Conservation (phyloP, 2,329 filamentous ascomycete genomes). For the Eutypella sp. region DNA sequence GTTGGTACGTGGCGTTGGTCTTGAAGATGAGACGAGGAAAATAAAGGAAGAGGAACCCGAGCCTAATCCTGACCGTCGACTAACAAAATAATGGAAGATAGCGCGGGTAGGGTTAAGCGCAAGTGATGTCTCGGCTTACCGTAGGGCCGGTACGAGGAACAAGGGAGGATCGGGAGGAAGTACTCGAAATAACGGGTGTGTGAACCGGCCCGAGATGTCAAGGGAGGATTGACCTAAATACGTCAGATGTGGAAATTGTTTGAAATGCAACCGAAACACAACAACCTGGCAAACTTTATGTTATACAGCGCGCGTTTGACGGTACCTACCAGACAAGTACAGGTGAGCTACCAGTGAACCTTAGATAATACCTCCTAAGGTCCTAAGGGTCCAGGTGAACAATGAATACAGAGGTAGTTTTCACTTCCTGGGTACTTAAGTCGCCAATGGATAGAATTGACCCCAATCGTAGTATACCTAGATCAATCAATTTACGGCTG, state of each 20-base stretch:
- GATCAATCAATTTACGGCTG: too few species aligned
- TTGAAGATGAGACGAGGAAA: not conserved
- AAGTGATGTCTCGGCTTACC: not conserved
- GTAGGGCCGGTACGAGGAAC: not conserved
- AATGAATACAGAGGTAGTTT: too few species aligned
- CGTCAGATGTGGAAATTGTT: not conserved
- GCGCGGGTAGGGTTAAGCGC: not conserved
- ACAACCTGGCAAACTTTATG: conserved; percentile 1
- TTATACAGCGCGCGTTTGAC: too few species aligned
- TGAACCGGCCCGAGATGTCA: not conserved
- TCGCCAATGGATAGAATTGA: too few species aligned
- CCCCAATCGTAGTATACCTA: too few species aligned
- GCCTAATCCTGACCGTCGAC: not conserved
- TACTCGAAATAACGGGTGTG: not conserved
- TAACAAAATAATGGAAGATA: not conserved
- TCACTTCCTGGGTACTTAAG: too few species aligned
- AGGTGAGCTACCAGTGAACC: too few species aligned
- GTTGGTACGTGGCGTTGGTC: not conserved
- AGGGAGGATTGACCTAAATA: not conserved
- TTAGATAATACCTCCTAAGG: too few species aligned
- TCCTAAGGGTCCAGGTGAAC: too few species aligned
- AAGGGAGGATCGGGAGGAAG: not conserved
- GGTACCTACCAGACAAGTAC: too few species aligned
- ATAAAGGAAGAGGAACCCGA: not conserved
- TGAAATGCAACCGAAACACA: conserved; percentile 1